Evolutionary conservation across 2,329 filamentous ascomycete genomes (phyloP).

Genomic region (Fusarium sp.): DNA sequence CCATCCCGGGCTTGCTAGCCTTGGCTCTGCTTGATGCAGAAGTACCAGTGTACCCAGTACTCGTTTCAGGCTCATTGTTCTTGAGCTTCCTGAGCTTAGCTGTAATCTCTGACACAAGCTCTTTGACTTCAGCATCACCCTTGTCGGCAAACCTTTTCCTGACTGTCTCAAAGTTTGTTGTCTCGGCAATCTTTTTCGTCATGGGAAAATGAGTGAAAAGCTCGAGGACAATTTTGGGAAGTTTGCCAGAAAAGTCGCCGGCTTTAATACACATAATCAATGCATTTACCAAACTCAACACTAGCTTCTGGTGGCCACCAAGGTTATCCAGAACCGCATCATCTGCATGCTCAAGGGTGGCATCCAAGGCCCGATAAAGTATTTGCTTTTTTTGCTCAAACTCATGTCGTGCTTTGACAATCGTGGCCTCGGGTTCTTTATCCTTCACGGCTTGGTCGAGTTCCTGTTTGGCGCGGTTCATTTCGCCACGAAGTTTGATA

Average conservation of each 20-base stretch:
- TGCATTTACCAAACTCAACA: constrained; percentile 68
- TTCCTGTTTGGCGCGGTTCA: constrained; percentile 64
- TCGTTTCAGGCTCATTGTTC: constrained; percentile 53
- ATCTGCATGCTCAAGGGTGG: constrained; percentile 69
- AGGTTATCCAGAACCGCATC: constrained; percentile 70
- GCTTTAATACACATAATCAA: constrained; percentile 69
- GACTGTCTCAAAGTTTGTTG: constrained; percentile 76
- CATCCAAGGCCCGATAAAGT: constrained; percentile 67
- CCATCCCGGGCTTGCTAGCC: constrained; percentile 52
- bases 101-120: constrained; percentile 72
- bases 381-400: constrained; percentile 64
- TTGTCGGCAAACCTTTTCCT: constrained; percentile 75
- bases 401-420: constrained; percentile 58
- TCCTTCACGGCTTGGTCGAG: constrained; percentile 62
- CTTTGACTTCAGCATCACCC: constrained; percentile 75
- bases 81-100: constrained; percentile 62
- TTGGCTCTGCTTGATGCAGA: constrained; percentile 59
- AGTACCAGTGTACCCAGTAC: constrained; percentile 58
- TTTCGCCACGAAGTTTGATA: constrained; percentile 63
- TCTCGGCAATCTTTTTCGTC: constrained; percentile 73
- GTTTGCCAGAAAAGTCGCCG: constrained; percentile 66
- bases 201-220: constrained; percentile 75
- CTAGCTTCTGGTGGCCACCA: constrained; percentile 70
- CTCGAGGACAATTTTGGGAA: constrained; percentile 70
- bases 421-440: constrained; percentile 55